Percentiles rank a stretch among this genome's conserved stretches.
Conservation (phyloP, 305 asterid genomes). For the Fraxinus albicans region DNA sequence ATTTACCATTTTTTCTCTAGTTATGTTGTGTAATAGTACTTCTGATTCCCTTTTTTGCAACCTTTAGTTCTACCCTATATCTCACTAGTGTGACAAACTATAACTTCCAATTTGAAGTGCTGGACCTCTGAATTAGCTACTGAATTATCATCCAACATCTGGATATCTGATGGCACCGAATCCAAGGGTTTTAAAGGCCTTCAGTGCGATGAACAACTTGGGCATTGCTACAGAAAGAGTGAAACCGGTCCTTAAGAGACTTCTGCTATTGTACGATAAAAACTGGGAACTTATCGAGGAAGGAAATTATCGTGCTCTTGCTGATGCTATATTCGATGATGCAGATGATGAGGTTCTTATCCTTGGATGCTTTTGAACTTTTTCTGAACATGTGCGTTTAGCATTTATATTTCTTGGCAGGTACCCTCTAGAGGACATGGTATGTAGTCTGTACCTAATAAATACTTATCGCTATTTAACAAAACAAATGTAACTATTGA, state of each 20-base stretch:
- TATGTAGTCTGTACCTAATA: not conserved
- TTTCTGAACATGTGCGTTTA: not conserved
- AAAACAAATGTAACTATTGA: not conserved
- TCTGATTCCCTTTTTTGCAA: not conserved
- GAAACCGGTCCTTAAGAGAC: slow-evolving; percentile 40
- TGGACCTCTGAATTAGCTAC: not conserved
- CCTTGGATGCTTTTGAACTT: not conserved
- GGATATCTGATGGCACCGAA: slow-evolving; percentile 22
- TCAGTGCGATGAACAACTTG: slow-evolving; percentile 31
- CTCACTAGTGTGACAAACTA: slow-evolving; percentile 15
- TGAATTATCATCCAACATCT: slow-evolving; percentile 1
- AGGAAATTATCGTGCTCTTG: slow-evolving; percentile 41
- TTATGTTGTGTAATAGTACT: not conserved
- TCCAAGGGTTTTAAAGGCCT: slow-evolving; percentile 21
- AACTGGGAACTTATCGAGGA: slow-evolving; percentile 49
- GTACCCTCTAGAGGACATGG: not conserved
- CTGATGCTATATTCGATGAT: slow-evolving; percentile 42
- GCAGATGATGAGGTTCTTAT: slow-evolving; percentile 33
- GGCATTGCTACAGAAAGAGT: slow-evolving; percentile 23
- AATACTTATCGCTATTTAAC: not conserved
- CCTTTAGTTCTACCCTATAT: not conserved
- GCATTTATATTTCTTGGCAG: not conserved
- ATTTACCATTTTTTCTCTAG: not conserved
- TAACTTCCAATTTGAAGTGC: not conserved
- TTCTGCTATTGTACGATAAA: slow-evolving; percentile 25